Evolutionary conservation across 345 rosid genomes (phyloP).

Genomic region (Mercurialis annua): DNA sequence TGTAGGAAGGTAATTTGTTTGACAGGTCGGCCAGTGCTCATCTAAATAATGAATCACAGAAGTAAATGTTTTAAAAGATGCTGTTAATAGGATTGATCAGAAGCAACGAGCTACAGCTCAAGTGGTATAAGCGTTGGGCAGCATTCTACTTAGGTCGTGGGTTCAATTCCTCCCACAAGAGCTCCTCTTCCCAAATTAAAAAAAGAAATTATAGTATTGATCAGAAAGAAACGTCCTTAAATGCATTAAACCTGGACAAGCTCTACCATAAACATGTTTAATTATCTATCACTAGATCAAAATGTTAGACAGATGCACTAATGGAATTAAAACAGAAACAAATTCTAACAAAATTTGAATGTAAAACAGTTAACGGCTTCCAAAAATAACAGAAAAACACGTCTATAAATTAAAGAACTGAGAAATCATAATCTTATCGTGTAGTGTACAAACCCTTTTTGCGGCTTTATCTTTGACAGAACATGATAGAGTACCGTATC

Average conservation of each 20-base stretch:
- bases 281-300: background rate
- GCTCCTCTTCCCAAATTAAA: too few relatives aligned
- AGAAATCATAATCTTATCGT: background rate
- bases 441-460: constrained; percentile 46
- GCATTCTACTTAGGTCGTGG: too few relatives aligned
- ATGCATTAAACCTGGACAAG: background rate
- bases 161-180: too few relatives aligned
- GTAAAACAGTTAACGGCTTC: background rate
- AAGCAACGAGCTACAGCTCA: too few relatives aligned
- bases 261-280: background rate
- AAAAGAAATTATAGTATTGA: too few relatives aligned
- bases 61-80: background rate
- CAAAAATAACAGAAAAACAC: background rate
- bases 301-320: background rate
- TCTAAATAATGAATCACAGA: background rate
- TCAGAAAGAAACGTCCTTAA: background rate
- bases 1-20: background rate
- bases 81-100: background rate
- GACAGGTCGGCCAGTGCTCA: background rate
- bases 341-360: background rate
- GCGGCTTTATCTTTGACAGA: constrained; percentile 55
- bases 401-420: background rate
- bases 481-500: constrained; percentile 56
- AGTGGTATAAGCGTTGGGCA: too few relatives aligned
- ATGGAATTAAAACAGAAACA: constrained; percentile 2